A percentile compares a stretch with the other conserved stretches of the same genome.
These are phyloP conservation scores for Helicostylum pulchrum DNA, from an alignment of 192 early-diverging fungal species.

Conservation along the genomic window DNA sequence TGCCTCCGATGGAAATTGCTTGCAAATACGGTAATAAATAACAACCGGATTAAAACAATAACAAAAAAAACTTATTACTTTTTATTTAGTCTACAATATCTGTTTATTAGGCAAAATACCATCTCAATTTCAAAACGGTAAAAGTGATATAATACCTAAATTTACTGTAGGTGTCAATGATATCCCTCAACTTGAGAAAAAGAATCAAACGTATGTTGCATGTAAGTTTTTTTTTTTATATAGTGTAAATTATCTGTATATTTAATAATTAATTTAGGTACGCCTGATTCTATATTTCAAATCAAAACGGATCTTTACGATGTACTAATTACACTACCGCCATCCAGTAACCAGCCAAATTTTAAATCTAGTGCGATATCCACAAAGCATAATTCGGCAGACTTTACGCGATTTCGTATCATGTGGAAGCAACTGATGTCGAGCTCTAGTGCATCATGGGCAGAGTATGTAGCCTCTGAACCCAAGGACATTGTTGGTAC, in stretches of 20 bases:
- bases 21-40: conserved; percentile 44
- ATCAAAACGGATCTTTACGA: conserved; percentile 47
- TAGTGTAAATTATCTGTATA: background rate
- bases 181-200: conserved; percentile 34
- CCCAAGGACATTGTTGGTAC: conserved; percentile 8
- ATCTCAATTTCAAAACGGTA: background rate
- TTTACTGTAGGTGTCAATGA: conserved; percentile 52
- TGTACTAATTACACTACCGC: conserved; percentile 41
- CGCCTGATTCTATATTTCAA: conserved; percentile 48
- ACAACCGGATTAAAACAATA: background rate
- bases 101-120: conserved; percentile 46
- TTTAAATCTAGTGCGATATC: conserved; percentile 1
- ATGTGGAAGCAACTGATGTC: conserved; percentile 28
- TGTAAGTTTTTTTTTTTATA: conserved; percentile 35
- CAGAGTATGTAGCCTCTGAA: conserved; percentile 9
- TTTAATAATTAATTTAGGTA: conserved; percentile 32
- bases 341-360: background rate
- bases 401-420: conserved; percentile 43
- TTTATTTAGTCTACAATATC: conserved; percentile 40
- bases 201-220: conserved; percentile 42
- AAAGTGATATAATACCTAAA: conserved; percentile 21
- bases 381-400: conserved; percentile 22
- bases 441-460: background rate
- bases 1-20: conserved; percentile 42
- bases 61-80: background rate